These are phyloP conservation scores for Pythium brassicae DNA, from an alignment of 352 stramenopile genomes.

Conservation along the genomic window DNA sequence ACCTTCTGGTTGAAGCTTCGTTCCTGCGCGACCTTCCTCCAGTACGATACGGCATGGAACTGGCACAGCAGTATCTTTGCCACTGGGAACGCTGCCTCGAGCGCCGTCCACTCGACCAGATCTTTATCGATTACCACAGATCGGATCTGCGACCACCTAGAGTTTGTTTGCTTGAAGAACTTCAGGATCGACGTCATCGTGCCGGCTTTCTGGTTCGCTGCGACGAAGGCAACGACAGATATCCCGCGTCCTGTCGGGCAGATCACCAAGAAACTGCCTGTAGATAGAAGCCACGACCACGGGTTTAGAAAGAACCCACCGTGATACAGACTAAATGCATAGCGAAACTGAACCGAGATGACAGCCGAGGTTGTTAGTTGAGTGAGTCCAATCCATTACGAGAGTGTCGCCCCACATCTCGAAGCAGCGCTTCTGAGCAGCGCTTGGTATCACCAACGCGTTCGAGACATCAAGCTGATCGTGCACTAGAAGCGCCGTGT, in stretches of 20 bases:
- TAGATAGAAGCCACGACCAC: neutral
- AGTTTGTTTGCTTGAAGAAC: slow-evolving; percentile 19
- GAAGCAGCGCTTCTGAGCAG: slow-evolving; percentile 18
- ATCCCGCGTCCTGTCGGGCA: slow-evolving; percentile 17
- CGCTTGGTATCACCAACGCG: slow-evolving; percentile 12
- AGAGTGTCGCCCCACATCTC: slow-evolving; percentile 16
- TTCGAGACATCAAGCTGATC: slow-evolving; percentile 15
- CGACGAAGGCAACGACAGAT: slow-evolving; percentile 18
- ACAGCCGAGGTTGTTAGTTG: slow-evolving; percentile 16
- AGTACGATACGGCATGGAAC: slow-evolving; percentile 16
- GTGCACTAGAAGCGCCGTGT: slow-evolving; percentile 9
- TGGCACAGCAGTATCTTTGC: slow-evolving; percentile 13
- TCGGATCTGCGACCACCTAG: slow-evolving; percentile 6
- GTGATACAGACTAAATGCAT: neutral
- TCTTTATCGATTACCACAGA: slow-evolving; percentile 22
- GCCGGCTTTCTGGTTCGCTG: slow-evolving; percentile 13
- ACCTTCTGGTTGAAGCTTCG: slow-evolving; percentile 13
- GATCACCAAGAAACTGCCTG: slow-evolving; percentile 13
- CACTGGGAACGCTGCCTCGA: slow-evolving; percentile 8
- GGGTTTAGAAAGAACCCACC: neutral
- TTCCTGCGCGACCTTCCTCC: slow-evolving; percentile 12
- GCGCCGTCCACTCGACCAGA: slow-evolving; percentile 15
- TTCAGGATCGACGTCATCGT: slow-evolving; percentile 13
- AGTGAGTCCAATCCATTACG: slow-evolving; percentile 21
- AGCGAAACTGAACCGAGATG: slow-evolving; percentile 7